Evolutionary conservation across 78 protist genomes (phyloP).

Genomic region (Dictyostelium brefeldianum): DNA sequence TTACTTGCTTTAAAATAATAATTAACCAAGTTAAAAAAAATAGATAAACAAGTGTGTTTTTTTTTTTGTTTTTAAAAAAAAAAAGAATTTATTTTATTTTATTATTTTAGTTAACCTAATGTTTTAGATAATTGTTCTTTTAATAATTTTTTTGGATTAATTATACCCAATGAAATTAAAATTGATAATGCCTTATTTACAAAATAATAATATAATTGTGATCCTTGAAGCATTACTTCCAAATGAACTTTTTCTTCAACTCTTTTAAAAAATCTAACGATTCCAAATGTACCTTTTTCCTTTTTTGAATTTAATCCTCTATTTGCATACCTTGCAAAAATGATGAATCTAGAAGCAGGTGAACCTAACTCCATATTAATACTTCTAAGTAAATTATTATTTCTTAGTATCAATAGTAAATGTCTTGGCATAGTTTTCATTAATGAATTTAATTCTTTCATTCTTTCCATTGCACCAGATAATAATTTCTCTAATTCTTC

Average conservation of each 20-base stretch:
- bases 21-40: too few species aligned
- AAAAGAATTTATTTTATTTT: too few species aligned
- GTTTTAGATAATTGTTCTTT: background rate
- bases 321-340: conserved; percentile 11
- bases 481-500: conserved; percentile 34
- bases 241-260: conserved; percentile 25
- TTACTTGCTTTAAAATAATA: too few species aligned
- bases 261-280: background rate
- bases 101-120: too few species aligned
- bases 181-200: background rate
- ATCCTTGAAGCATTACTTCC: conserved; percentile 28
- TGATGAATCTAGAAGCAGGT: conserved; percentile 24
- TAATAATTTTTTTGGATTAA: conserved; percentile 7
- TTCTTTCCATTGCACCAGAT: background rate
- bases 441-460: conserved; percentile 10
- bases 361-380: conserved; percentile 35
- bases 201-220: conserved; percentile 10
- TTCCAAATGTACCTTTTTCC: background rate
- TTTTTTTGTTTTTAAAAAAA: too few species aligned
- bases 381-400: conserved; percentile 21
- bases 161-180: background rate
- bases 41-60: too few species aligned
- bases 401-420: conserved; percentile 37
- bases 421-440: conserved; percentile 70
- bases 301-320: conserved; percentile 10